Evolutionary conservation across 2,329 filamentous ascomycete species (phyloP).

Genomic region (Zasmidium cellare): DNA sequence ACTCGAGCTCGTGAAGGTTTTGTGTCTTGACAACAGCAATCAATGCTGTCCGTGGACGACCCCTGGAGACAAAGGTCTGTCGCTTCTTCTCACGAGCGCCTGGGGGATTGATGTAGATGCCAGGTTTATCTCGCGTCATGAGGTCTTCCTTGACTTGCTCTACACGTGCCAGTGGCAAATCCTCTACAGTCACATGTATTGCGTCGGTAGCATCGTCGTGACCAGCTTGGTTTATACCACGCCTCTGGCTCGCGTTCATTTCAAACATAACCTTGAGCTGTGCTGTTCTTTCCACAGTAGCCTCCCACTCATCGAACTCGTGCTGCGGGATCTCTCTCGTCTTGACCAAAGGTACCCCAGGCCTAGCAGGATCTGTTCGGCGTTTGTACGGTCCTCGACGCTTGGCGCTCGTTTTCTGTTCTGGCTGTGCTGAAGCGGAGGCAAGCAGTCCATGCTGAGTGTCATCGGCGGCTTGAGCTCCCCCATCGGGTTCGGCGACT

Average conservation of each 20-base stretch:
- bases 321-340: constrained; percentile 15
- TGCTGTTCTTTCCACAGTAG: constrained; percentile 13
- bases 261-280: constrained; percentile 14
- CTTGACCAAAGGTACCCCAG: constrained; percentile 8
- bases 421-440: neutral
- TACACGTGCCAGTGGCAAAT: constrained; percentile 22
- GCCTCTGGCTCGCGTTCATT: constrained; percentile 9
- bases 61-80: constrained; percentile 29
- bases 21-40: constrained; percentile 45
- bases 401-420: neutral
- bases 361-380: neutral
- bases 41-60: constrained; percentile 44
- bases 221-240: constrained; percentile 3
- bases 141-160: constrained; percentile 32
- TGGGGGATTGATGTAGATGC: constrained; percentile 48
- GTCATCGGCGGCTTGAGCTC: no score
- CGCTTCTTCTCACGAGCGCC: constrained; percentile 36
- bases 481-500: no score
- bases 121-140: constrained; percentile 34
- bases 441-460: no score
- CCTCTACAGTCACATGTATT: neutral
- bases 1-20: constrained; percentile 36
- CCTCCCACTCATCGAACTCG: constrained; percentile 24
- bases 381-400: neutral
- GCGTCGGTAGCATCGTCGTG: neutral